Base-by-base conservation (phyloP, 495 filamentous ascomycete genomes). In the Extremus antarcticus region DNA sequence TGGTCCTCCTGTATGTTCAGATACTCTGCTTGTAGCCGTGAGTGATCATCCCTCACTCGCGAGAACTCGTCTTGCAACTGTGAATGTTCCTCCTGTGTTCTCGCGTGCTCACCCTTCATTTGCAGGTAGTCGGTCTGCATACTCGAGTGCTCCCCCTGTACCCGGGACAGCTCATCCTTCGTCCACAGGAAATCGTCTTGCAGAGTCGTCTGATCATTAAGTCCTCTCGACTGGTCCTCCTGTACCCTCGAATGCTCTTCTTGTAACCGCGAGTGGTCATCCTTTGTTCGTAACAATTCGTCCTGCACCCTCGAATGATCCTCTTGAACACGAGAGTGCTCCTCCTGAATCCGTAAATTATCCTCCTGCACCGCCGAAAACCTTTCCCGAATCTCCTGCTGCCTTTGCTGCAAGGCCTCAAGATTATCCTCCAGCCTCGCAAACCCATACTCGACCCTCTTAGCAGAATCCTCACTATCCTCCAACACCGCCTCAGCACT, bases 381-480 rank as follows among this genome's bases (percentile, higher is more conserved):
- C 63, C 23, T 29, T 15, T 13, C 13, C 13, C 52, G 48, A 17
- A 48, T 38, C 9, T 56, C 51, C 45, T 63, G 63, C 20, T 55
- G 47, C 39, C 58, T 53, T 25, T 64, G 58, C 15, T 59, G 53
- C 38, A 66, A 56, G 19, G 59, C 57, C 25, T 64, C 51, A 13
- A 58, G 10, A 38, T 52, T 62, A 24, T 49, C 19, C 25, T 62
- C 51, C 3, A 62, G 39, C 21, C 40, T 16, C 8, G 24, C 29
- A 35, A 62, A 52, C 4, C 39, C 39, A 8, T 52, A 35, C 17
- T 66, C 64, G 9, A 78, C 65, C 13, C 75, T 71, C 19, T 69
- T 54, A 35, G 68, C 64, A 4, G 65, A 62, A 19, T 73, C 70
- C 4, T 73, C 76, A n/a, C 73, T 67, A 15, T 74, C 51, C n/a